Evolutionary conservation across 2,329 filamentous ascomycete species (phyloP), one percentile per base, ranked within the genome.

Genomic region (Fusarium devonianum): DNA sequence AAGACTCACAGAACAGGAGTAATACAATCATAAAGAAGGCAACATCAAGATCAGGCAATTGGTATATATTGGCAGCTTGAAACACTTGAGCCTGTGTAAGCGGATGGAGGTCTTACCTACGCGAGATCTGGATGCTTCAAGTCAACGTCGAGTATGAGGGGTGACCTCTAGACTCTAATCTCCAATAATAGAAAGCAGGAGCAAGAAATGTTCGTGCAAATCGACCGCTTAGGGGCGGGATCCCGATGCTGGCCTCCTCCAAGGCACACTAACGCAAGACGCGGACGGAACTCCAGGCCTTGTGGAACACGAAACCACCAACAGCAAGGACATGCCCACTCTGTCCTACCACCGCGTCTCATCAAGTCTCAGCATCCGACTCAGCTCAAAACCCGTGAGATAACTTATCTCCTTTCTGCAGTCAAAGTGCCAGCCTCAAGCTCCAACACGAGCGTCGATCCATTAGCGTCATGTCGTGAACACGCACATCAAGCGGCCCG

Each of bases 211-310:
- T 14, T 37, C 19, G 23, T n/a, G 13, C 16, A 13, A 4, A 7
- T 11, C 19, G 7, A 7, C 19, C 17, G 10, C 19, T 14, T n/a
- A 8, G 4, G 8, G 9, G 8, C 12, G 33, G 34, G 13, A 19
- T 33, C 17, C 25, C 32, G 23, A 42, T 36, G 16, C 21, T 22
- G 9, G 23, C 10, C 3, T 18, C 40, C 34, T 45, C 34, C 45
- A 52, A 51, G 9, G 52, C n/a, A 41, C 30, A 23, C 8, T 12
- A 14, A 3, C 7, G 52, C 19, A 38, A 23, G 32, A 48, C 40
- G 14, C 17, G 9, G 7, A 11, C 11, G 2, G 11, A 49, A 32
- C 25, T 32, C 37, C 23, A 39, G 12, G 33, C 21, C 17, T 16
- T 11, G 18, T 2, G 14, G 34, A 50, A 16, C 28, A 45, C 33